Evolutionary conservation across 148 eudicot genomes (phyloP).

Genomic region (Vaccinium macrocarpon): DNA sequence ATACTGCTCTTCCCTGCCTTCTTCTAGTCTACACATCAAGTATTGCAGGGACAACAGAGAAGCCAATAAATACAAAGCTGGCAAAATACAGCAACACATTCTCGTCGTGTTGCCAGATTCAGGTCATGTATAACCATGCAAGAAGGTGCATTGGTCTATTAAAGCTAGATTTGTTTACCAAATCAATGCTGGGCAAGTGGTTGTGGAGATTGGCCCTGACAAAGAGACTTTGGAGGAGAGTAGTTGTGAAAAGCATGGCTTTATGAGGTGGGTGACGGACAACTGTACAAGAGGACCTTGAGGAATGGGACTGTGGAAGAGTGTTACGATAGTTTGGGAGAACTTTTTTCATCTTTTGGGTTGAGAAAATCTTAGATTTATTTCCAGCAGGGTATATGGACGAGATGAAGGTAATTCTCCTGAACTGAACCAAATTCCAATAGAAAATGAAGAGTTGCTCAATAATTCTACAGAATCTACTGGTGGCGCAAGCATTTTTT

Average conservation of each 20-base stretch:
- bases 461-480: background rate
- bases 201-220: background rate
- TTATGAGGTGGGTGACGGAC: background rate
- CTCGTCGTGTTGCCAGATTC: background rate
- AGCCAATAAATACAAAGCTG: background rate
- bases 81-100: background rate
- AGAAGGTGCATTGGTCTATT: background rate
- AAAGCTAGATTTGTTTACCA: background rate
- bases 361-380: background rate
- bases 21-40: background rate
- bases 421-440: background rate
- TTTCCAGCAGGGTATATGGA: background rate
- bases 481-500: background rate
- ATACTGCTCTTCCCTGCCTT: background rate
- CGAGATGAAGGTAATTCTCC: background rate
- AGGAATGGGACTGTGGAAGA: background rate
- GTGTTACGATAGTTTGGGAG: background rate
- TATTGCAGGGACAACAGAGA: background rate
- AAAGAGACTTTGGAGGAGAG: background rate
- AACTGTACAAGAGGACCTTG: background rate
- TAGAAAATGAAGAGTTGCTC: background rate
- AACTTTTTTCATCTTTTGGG: background rate
- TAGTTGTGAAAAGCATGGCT: background rate
- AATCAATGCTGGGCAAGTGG: background rate
- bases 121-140: background rate